phyloP scores from a whole-genome alignment of 352 stramenopile species.

The Plasmopara viticola region DNA sequence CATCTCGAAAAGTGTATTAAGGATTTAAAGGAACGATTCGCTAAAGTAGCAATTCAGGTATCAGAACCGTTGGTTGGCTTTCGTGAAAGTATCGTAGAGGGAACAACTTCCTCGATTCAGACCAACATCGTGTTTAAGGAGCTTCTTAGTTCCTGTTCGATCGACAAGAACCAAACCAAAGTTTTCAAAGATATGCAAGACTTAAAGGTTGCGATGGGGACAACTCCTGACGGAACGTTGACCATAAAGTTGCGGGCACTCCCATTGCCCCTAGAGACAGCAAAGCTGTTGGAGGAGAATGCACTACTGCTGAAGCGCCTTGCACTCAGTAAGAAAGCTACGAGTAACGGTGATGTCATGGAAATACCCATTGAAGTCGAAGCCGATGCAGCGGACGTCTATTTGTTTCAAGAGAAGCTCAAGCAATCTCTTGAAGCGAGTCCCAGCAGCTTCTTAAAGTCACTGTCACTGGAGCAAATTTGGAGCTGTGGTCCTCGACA shows the following conservation, averaged over 20 bases:
- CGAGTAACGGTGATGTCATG: slow-evolving; percentile 9
- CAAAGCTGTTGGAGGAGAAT: slow-evolving; percentile 72
- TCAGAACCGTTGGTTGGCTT: slow-evolving; percentile 88
- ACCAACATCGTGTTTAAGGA: slow-evolving; percentile 71
- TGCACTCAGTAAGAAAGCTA: slow-evolving; percentile 26
- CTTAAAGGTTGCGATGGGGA: slow-evolving; percentile 38
- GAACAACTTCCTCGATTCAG: slow-evolving; percentile 51
- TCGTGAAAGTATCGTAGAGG: slow-evolving; percentile 75
- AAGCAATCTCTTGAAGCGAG: slow-evolving; percentile 38
- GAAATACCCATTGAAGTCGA: slow-evolving; percentile 10
- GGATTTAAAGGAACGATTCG: slow-evolving; percentile 84
- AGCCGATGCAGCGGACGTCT: slow-evolving; percentile 14
- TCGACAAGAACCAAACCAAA: slow-evolving; percentile 5
- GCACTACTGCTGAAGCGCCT: slow-evolving; percentile 41
- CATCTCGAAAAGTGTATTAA: slow-evolving; percentile 91
- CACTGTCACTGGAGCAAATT: slow-evolving; percentile 44
- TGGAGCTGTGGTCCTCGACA: slow-evolving; percentile 74
- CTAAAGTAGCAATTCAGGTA: slow-evolving; percentile 74
- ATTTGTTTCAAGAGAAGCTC: slow-evolving; percentile 34
- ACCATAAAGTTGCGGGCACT: slow-evolving; percentile 73
- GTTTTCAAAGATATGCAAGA: slow-evolving; percentile 6
- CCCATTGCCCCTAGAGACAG: slow-evolving; percentile 58
- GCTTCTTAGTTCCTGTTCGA: slow-evolving; percentile 28
- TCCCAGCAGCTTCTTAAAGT: slow-evolving; percentile 45
- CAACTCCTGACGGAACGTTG: slow-evolving; percentile 61